Conservation (phyloP, 345 rosid species). For the Populus simonii region DNA sequence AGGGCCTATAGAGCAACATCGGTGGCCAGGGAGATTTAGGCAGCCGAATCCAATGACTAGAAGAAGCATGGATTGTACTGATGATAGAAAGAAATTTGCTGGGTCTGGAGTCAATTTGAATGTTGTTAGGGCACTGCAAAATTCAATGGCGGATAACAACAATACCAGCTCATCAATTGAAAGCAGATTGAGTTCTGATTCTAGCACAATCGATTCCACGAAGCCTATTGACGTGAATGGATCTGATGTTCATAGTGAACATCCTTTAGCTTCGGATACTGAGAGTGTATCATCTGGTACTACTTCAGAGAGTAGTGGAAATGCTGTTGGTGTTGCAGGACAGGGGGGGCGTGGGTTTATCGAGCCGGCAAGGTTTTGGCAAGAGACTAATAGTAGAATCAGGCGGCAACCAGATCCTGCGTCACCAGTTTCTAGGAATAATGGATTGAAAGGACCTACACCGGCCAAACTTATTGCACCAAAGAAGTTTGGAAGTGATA, state of each 20-base stretch:
- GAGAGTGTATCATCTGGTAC: conserved; percentile 86
- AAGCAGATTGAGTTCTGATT: conserved; percentile 53
- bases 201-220: conserved; percentile 36
- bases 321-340: conserved; percentile 21
- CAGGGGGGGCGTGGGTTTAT: conserved; percentile 34
- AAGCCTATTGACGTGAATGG: conserved; percentile 27
- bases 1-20: conserved; percentile 51
- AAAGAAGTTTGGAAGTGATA: conserved; percentile 47
- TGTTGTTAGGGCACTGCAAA: conserved; percentile 59
- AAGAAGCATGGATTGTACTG: conserved; percentile 68
- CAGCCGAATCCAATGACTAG: conserved; percentile 48
- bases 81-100: conserved; percentile 42
- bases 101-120: conserved; percentile 40
- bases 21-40: conserved; percentile 73
- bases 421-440: conserved; percentile 37
- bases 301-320: conserved; percentile 41
- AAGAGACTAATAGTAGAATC: conserved; percentile 43
- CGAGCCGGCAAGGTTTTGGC: conserved; percentile 56
- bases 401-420: conserved; percentile 46
- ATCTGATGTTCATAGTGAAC: conserved; percentile 36
- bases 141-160: conserved; percentile 43
- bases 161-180: conserved; percentile 42
- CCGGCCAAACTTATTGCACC: conserved; percentile 39
- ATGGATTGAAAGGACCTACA: conserved; percentile 31
- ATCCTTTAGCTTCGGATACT: conserved; percentile 57